Evolutionary conservation across 176 grass and related monocot species (phyloP), one percentile per base, ranked within the genome.

Genomic region (Ensete glaucum): DNA sequence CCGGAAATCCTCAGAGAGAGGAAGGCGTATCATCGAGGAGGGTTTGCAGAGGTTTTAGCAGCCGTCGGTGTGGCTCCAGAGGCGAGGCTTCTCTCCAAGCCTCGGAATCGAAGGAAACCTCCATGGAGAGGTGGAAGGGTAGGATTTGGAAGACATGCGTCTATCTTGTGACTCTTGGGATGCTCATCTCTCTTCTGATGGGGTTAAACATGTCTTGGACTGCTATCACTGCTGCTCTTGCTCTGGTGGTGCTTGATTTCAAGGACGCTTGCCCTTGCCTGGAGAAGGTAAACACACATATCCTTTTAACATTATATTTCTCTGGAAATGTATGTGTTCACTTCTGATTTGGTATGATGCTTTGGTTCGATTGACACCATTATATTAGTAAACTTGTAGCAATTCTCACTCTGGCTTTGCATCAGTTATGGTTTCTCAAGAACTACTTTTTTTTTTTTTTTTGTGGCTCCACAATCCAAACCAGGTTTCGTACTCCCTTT

Each of bases 141-240:
- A 3, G 9, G 15, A 1, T 74, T 53, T 59, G 72, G 72, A 74
- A 74, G 15, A 26, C 71, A 1, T 19, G 73, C 29, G 73, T 75
- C 27, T 75, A 75, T 23, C 54, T 75, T 20, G 73, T 60, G 9
- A 49, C 73, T n/a, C 5, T 75, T 24, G 73, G 73, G 26, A 75
- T 75, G 73, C 73, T 75, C 27, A 21, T 75, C 52, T 56, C 73
- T 59, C 73, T 75, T 75, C 55, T 75, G 9, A 75, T 75, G 73
- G 73, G 73, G 26, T 25, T 75, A 59, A 75, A 75, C 73, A 75
- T 75, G 73, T 75, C 73, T 0, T 75, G 73, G 73, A 55, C 54
- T 34, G 54, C 73, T 0, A 75, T 75, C n/a, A 55, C 73, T 11
- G 73, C 73, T 48, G 73, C 73, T 48, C 73, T 75, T 13, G 54